phyloP scores from a whole-genome alignment of 495 filamentous ascomycete species.

The Zalerion maritima region DNA sequence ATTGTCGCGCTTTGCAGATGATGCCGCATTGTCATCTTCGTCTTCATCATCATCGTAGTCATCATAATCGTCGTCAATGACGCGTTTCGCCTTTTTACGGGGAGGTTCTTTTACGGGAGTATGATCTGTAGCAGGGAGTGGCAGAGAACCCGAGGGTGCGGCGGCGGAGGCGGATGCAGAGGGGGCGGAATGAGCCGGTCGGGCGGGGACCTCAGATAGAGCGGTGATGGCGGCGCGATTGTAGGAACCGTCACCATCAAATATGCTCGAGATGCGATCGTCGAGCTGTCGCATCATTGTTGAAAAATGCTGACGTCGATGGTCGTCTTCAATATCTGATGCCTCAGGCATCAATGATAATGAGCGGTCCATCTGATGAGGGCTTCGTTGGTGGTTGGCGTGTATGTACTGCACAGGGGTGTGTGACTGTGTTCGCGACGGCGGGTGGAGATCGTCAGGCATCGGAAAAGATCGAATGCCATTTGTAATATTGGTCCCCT shows the following conservation, averaged over 20 bases:
- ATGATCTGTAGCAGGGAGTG: constrained; percentile 33
- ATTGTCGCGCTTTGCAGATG: constrained; percentile 44
- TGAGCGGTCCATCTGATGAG: too few species aligned
- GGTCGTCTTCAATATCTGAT: constrained; percentile 33
- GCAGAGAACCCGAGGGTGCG: too few species aligned
- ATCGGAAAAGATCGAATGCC: constrained; percentile 17
- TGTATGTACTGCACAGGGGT: constrained; percentile 20
- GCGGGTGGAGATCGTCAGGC: constrained; percentile 26
- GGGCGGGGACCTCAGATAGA: constrained; percentile 22
- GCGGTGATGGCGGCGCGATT: constrained; percentile 23
- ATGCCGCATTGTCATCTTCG: constrained; percentile 45
- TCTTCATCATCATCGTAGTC: constrained; percentile 78
- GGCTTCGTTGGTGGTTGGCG: too few species aligned
- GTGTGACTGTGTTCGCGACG: constrained; percentile 19
- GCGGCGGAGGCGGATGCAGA: constrained; percentile 10
- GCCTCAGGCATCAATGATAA: constrained; percentile 39
- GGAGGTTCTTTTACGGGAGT: constrained; percentile 31
- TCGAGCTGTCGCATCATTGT: constrained; percentile 28
- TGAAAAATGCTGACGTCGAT: constrained; percentile 26
- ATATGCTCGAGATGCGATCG: constrained; percentile 40
- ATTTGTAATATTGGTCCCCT: constrained; percentile 16
- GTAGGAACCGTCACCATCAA: constrained; percentile 65
- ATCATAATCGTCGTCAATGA: constrained; percentile 62
- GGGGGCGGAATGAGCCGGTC: too few species aligned
- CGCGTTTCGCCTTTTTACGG: constrained; percentile 33